These are phyloP conservation scores for Corylus heterophylla DNA, from an alignment of 306 rosid species.

Conservation along the genomic window DNA sequence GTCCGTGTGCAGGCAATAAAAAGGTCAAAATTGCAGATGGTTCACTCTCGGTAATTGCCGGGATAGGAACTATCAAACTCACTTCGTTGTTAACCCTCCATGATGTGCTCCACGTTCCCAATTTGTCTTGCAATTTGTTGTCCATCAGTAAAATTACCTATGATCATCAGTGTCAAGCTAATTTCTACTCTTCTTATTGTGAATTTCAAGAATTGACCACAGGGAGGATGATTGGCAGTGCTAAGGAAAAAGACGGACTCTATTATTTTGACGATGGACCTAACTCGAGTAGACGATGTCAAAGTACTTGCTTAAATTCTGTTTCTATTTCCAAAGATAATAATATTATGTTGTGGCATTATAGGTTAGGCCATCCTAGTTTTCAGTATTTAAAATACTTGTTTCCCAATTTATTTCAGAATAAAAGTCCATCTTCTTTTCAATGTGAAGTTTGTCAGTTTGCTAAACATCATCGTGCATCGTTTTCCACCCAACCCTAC, in stretches of 20 bases:
- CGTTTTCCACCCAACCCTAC: too few species aligned
- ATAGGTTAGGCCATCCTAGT: slow-evolving; percentile 6
- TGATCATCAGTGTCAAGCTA: neutral
- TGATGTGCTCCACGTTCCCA: slow-evolving; percentile 3
- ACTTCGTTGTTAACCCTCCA: neutral
- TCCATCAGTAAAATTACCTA: slow-evolving; percentile 1
- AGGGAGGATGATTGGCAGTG: slow-evolving; percentile 21
- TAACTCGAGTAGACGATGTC: neutral
- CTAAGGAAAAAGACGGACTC: slow-evolving; percentile 6
- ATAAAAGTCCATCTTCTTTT: too few species aligned
- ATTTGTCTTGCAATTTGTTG: neutral
- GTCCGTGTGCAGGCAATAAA: neutral
- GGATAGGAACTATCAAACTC: neutral
- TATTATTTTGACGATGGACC: neutral
- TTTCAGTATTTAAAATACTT: neutral
- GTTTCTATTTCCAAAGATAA: neutral
- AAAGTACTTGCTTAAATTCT: neutral
- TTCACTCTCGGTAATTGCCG: neutral
- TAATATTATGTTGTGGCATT: neutral
- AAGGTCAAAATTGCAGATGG: neutral
- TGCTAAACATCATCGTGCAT: too few species aligned
- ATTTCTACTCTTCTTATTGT: neutral
- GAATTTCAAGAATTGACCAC: neutral
- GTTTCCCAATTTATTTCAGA: neutral
- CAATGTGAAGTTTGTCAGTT: too few species aligned